Base-by-base conservation (phyloP, 2,329 filamentous ascomycete genomes). In the Stagonosporopsis cucurbitacearum region DNA sequence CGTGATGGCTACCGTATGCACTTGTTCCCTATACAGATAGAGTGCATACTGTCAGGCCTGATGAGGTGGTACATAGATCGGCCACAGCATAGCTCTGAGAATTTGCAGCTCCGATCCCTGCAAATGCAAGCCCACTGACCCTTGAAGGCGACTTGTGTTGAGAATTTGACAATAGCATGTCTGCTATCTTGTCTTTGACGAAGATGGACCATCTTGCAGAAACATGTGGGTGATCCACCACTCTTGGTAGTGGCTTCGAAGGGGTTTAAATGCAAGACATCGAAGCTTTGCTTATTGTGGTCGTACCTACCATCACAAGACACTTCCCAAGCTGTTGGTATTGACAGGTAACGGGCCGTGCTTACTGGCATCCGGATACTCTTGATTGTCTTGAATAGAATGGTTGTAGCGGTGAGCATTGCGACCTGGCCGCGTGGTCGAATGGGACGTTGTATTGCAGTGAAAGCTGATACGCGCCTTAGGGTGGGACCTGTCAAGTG, bases 381-480 rank as follows among this genome's bases (percentile, higher is more conserved):
- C n/a, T 28, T 4, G 11, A n/a, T 41, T 26, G n/a, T n/a, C 17
- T 28, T 22, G 15, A 19, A 2, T 42, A 9, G 36, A 28, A 17
- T 11, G 19, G 19, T 48, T 36, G 45, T 40, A 56, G 37, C 53
- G 53, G 53, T 56, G 43, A 47, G 47, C n/a, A 32, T 48, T 56
- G 37, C 53, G 53, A 56, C 53, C 33, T 50, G 11, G 28, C 23
- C 40, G 47, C 43, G 35, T 48, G 48, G 47, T 33, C 33, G 36
- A 28, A 55, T 55, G 52, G 17, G 50, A 55, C 52, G 45, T 46
- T 50, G 52, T 45, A 55, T 55, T 36, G 52, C 41, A 50, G 45
- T 45, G 40, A 46, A 40, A 51, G 47, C 50, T 51, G 47, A 48
- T 56, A 50, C 43, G 43, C 41, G 41, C 42, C 46, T 50, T 25